Percentiles rank a stretch among this genome's conserved stretches.
These are phyloP conservation scores for Novymonas esmeraldas DNA, from an alignment of 208 protist species.

Conservation along the genomic window DNA sequence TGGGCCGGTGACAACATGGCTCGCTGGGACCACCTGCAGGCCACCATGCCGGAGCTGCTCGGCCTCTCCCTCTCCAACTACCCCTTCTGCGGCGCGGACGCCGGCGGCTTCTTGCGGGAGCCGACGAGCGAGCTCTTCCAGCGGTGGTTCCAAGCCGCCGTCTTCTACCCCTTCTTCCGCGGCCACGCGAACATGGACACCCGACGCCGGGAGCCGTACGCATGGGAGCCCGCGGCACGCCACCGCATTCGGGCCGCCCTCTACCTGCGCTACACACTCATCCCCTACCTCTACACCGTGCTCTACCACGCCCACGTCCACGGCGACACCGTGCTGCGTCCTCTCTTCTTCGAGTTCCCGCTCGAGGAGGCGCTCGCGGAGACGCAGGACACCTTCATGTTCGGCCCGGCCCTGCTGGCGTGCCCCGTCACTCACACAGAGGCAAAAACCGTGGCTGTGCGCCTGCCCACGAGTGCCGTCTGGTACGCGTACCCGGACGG, in stretches of 20 bases:
- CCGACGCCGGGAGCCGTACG: conserved; percentile 97
- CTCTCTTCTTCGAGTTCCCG: conserved; percentile 96
- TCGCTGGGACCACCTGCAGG: conserved; percentile 95
- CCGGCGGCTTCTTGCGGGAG: conserved; percentile 99
- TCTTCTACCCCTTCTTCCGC: conserved; percentile 98
- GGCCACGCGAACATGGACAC: conserved; percentile 97
- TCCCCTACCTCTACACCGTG: conserved; percentile 98
- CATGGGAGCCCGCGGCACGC: conserved; percentile 80
- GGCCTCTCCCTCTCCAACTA: conserved; percentile 95
- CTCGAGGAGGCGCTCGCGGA: conserved; percentile 72
- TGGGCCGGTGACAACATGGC: conserved; percentile 99
- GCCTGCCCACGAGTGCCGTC: conserved; percentile 66
- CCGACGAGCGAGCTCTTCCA: conserved; percentile 95
- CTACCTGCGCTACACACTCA: conserved; percentile 91
- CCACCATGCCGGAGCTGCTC: conserved; percentile 95
- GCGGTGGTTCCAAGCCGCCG: conserved; percentile 97
- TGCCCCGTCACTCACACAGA: conserved; percentile 79
- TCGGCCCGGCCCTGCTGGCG: conserved; percentile 90
- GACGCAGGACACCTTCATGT: conserved; percentile 92
- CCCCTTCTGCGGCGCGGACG: conserved; percentile 96
- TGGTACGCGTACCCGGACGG: conserved; percentile 91
- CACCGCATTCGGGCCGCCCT: conserved; percentile 71
- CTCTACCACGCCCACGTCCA: conserved; percentile 86
- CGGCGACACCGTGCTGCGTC: conserved; percentile 92
- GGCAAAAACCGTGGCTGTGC: conserved; percentile 50